A percentile compares a stretch with the other conserved stretches of the same genome.
Evolutionary conservation across 768 basidiomycete species (phyloP).

Genomic region (Epithele typhae): DNA sequence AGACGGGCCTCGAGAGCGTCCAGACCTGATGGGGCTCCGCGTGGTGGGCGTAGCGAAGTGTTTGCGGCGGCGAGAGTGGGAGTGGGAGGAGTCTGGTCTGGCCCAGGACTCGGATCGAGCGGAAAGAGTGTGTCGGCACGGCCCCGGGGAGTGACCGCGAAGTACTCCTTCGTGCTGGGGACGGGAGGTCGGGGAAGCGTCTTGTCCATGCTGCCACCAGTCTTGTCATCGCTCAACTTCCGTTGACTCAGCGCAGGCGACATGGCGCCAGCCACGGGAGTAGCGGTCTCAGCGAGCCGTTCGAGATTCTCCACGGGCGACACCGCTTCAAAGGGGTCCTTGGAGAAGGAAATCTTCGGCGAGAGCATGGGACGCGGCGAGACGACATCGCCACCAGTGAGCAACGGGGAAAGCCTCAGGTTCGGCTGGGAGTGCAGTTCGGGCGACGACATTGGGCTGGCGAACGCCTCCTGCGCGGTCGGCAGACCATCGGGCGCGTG

Average conservation of each 20-base stretch:
- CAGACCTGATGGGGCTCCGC: constrained; percentile 41
- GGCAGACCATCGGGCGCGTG: background rate
- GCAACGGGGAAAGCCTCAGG: constrained; percentile 9
- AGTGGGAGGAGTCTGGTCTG: constrained; percentile 20
- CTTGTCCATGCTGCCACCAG: constrained; percentile 45
- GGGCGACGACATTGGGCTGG: constrained; percentile 7
- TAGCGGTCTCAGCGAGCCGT: constrained; percentile 65
- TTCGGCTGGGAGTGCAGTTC: constrained; percentile 2
- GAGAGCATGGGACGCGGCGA: constrained; percentile 70
- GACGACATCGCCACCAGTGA: constrained; percentile 24
- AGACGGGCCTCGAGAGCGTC: constrained; percentile 71
- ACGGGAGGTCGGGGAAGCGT: constrained; percentile 59
- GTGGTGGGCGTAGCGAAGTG: constrained; percentile 24
- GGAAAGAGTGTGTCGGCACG: constrained; percentile 29
- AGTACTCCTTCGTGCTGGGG: constrained; percentile 37
- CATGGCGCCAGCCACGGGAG: constrained; percentile 18
- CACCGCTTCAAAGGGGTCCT: constrained; percentile 34
- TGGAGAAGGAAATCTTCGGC: constrained; percentile 53
- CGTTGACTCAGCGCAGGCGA: background rate
- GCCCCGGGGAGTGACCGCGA: constrained; percentile 18
- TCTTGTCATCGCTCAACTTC: background rate
- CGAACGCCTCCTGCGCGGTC: background rate
- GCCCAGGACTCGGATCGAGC: constrained; percentile 9
- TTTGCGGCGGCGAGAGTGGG: constrained; percentile 29
- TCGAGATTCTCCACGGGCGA: constrained; percentile 65